A percentile compares a stretch with the other conserved stretches of the same genome.
Evolutionary conservation across 306 rosid genomes (phyloP).

Genomic region (Sesbania bispinosa): DNA sequence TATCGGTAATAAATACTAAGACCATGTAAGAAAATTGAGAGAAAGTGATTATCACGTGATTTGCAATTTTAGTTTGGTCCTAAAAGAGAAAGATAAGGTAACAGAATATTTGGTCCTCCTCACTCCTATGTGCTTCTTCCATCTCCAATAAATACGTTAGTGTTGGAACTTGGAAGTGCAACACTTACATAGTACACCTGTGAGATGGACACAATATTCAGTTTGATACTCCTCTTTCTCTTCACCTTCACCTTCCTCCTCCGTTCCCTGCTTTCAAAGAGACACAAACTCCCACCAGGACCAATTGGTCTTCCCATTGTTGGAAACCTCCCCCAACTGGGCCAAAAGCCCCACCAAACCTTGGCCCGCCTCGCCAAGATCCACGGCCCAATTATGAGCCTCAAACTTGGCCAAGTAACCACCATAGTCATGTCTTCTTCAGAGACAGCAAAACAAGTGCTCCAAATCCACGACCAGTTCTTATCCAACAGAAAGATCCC

Average conservation of each 20-base stretch:
- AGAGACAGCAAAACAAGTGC: conserved; percentile 30
- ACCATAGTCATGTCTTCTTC: conserved; percentile 41
- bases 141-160: no score
- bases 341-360: conserved; percentile 45
- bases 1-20: no score
- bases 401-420: conserved; percentile 45
- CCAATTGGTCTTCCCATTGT: conserved; percentile 35
- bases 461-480: conserved; percentile 40
- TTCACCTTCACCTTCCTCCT: background rate
- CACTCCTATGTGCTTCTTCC: no score
- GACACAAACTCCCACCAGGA: conserved; percentile 63
- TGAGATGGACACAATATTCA: conserved; percentile 15
- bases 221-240: background rate
- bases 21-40: no score
- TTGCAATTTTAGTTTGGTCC: no score
- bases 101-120: no score
- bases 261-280: background rate
- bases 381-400: conserved; percentile 47
- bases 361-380: conserved; percentile 26
- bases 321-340: conserved; percentile 54
- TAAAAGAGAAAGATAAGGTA: no score
- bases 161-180: no score
- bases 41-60: no score
- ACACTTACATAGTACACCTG: no score
- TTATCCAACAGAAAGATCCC: conserved; percentile 37